These are phyloP conservation scores for Fusarium verticillioides DNA, from an alignment of 2,329 filamentous ascomycete species.

Conservation along the genomic window DNA sequence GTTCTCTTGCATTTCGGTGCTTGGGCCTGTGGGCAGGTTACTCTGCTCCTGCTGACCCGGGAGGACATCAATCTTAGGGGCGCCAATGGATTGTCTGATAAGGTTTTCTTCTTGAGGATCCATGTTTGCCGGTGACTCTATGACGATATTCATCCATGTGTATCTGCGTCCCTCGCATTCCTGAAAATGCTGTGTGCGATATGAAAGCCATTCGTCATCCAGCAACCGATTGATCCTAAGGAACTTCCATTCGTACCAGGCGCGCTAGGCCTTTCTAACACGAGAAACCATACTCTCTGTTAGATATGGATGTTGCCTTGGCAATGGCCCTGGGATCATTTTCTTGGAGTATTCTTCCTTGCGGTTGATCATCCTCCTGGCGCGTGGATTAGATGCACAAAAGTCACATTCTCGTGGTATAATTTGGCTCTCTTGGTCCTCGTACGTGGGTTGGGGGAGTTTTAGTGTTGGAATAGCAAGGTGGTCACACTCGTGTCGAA, in stretches of 20 bases:
- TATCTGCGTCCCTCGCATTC: background rate
- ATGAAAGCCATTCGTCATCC: background rate
- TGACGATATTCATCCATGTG: background rate
- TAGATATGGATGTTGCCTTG: background rate
- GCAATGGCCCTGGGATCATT: background rate
- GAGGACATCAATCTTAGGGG: background rate
- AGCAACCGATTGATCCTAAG: background rate
- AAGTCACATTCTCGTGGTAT: background rate
- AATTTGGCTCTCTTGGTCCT: background rate
- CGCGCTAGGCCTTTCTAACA: background rate
- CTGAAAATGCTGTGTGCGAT: background rate
- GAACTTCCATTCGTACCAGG: background rate
- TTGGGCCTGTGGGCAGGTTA: background rate
- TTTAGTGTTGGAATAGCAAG: background rate
- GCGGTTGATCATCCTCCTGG: background rate
- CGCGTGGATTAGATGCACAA: background rate
- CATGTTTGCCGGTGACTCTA: background rate
- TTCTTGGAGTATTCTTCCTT: background rate
- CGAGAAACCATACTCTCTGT: background rate
- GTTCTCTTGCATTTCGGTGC: background rate
- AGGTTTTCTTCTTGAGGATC: background rate
- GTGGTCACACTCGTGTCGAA: constrained; percentile 36
- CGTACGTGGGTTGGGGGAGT: background rate
- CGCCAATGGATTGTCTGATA: background rate
- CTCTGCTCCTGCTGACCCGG: background rate